Conservation (phyloP, 495 filamentous ascomycete genomes). For the Neurospora africana region DNA sequence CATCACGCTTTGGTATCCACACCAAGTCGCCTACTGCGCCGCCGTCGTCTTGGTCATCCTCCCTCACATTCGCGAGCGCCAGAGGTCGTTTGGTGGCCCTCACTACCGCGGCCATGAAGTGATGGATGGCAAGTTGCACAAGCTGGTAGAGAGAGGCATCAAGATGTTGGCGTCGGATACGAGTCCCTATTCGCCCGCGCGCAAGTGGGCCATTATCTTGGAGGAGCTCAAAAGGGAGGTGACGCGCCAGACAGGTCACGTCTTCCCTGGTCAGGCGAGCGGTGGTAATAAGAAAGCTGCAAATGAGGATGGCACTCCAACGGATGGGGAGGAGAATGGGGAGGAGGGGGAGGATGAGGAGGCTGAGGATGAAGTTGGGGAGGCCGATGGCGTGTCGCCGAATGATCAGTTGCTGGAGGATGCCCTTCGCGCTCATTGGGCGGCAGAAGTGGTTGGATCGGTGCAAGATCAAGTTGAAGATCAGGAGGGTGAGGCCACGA, state of each 20-base stretch:
- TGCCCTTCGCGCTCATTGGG: slow-evolving; percentile 15
- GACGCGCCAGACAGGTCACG: not conserved
- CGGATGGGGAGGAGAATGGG: not conserved
- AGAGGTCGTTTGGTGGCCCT: slow-evolving; percentile 1
- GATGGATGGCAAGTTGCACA: slow-evolving; percentile 2
- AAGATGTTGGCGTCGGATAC: slow-evolving; percentile 5
- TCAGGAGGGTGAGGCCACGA: not conserved
- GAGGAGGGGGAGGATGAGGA: not conserved
- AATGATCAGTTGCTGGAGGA: slow-evolving; percentile 12
- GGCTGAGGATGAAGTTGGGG: not conserved
- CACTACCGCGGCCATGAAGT: not conserved
- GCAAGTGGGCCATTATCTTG: slow-evolving; percentile 12
- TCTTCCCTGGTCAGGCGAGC: not conserved
- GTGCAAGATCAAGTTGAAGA: not conserved
- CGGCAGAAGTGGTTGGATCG: slow-evolving; percentile 2
- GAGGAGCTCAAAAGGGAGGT: slow-evolving; percentile 13
- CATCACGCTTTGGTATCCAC: slow-evolving; percentile 10
- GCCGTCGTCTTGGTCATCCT: slow-evolving; percentile 5
- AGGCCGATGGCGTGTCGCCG: not conserved
- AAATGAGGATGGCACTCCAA: not conserved
- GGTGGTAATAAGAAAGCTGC: not conserved
- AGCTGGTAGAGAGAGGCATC: slow-evolving; percentile 5
- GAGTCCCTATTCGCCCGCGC: slow-evolving; percentile 8
- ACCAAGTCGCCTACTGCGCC: slow-evolving; percentile 13
- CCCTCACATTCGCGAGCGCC: slow-evolving; percentile 12